Base-by-base conservation (phyloP, 2,329 filamentous ascomycete genomes). In the Botrytis paeoniae region DNA sequence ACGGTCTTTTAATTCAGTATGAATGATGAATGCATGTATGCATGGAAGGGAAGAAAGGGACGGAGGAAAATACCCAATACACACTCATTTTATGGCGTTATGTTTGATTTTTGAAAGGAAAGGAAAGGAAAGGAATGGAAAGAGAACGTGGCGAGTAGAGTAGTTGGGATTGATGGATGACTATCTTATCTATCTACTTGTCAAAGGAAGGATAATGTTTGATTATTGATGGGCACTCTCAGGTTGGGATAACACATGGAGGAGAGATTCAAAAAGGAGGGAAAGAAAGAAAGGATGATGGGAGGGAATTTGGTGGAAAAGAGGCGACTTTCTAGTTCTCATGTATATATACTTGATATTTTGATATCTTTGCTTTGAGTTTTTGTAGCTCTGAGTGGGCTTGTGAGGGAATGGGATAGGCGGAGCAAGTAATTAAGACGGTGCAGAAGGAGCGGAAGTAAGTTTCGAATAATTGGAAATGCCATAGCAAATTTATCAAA, bases 191-290 rank as follows among this genome's bases (percentile, higher is more conserved):
- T 9, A 29, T 29, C 51, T 57, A 68, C 29, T 35, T 45, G 43
- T 20, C 37, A 25, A 32, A 43, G 59, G 16, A 64, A 39, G 69
- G 59, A 64, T 70, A 70, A 70, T 70, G 25, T 70, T 70, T 70
- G 54, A 48, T 10, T 70, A 63, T 39, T 39, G 25, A 7, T 54
- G 32, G 16, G 37, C 14, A 57, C n/a, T 57, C n/a, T 29, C 6
- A 57, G 12, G 48, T 57, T 57, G n/a, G 51, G 51, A 57, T 29
- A 18, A 57, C 14, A 32, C 6, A 29, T 29, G 51, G n/a, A 57
- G 6, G 16, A 57, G 14, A 1, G 12, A 29, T 32, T 18, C 25
- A 54, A 54, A n/a, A 54, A 54, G 6, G 51, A 18, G 8, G 14
- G 51, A 29, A 57, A 8, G 12, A 8, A 18, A 29, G n/a, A 54